A percentile compares a stretch with the other conserved stretches of the same genome.
Evolutionary conservation across 768 basidiomycete genomes (phyloP).

Genomic region (Leccinum ochraceum): DNA sequence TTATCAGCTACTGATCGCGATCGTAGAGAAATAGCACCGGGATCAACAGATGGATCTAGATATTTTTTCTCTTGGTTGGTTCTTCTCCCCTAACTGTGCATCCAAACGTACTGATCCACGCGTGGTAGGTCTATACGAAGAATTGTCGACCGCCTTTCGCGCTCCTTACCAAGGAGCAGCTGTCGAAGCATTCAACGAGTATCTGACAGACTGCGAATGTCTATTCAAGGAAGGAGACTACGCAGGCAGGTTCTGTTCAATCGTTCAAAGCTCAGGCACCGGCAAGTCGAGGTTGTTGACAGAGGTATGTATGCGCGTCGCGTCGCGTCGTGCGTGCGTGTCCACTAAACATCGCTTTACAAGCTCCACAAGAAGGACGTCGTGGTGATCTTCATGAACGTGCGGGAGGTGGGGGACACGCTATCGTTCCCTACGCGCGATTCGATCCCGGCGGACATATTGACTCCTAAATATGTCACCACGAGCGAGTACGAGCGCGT

Average conservation of each 20-base stretch:
- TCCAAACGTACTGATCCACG: background rate
- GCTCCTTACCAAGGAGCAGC: background rate
- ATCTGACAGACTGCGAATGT: conserved; percentile 5
- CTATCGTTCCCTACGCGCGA: background rate
- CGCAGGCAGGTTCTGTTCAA: conserved; percentile 5
- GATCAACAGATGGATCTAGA: background rate
- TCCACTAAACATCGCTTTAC: background rate
- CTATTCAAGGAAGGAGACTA: background rate
- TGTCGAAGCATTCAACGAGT: conserved; percentile 8
- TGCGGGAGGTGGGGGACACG: background rate
- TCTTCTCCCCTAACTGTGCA: background rate
- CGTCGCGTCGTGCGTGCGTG: too few relatives aligned
- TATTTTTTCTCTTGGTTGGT: background rate
- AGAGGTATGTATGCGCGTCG: background rate
- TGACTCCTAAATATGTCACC: background rate
- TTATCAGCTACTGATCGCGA: background rate
- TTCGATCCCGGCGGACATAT: background rate
- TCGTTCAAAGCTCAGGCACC: conserved; percentile 4
- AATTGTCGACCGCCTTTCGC: background rate
- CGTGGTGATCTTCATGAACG: background rate
- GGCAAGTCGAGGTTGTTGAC: conserved; percentile 6
- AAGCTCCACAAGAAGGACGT: background rate
- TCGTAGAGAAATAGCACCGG: background rate
- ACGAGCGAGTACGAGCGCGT: background rate
- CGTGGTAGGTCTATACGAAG: background rate